These are phyloP conservation scores for Paecilomyces sp. DNA, from an alignment of 2,329 filamentous ascomycete genomes.

Conservation along the genomic window DNA sequence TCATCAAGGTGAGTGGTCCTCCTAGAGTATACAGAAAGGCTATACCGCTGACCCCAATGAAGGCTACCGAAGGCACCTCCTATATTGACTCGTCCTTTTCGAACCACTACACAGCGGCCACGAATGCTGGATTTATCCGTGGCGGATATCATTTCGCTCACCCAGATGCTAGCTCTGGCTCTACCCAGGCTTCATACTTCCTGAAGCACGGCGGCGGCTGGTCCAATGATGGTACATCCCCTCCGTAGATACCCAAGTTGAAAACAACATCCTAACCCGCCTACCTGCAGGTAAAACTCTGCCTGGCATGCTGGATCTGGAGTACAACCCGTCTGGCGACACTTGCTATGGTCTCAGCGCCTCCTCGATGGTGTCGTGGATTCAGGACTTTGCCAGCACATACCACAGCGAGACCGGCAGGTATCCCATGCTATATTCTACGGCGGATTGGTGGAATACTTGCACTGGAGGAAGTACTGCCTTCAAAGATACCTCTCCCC, in stretches of 20 bases:
- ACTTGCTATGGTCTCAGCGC: conserved; percentile 42
- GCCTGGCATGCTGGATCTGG: conserved; percentile 52
- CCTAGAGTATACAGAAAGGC: conserved; percentile 13
- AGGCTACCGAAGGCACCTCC: conserved; percentile 49
- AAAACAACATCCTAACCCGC: neutral
- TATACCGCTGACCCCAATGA: neutral
- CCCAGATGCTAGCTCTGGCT: conserved; percentile 37
- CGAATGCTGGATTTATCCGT: conserved; percentile 46
- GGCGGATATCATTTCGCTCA: conserved; percentile 53
- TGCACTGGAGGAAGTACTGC: conserved; percentile 46
- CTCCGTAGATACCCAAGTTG: neutral
- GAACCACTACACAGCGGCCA: conserved; percentile 44
- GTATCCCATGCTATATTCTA: conserved; percentile 49
- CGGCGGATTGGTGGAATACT: conserved; percentile 46
- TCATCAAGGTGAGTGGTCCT: conserved; percentile 20
- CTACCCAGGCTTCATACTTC: conserved; percentile 47
- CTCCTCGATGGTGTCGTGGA: conserved; percentile 46
- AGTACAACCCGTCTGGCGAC: conserved; percentile 34
- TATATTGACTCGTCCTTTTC: conserved; percentile 42
- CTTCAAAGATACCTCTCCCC: conserved; percentile 41
- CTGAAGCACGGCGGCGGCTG: conserved; percentile 48
- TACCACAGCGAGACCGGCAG: conserved; percentile 42
- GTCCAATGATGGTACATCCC: conserved; percentile 19
- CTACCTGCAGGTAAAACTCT: conserved; percentile 40
- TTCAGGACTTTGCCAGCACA: conserved; percentile 46